Evolutionary conservation across 2,329 filamentous ascomycete species (phyloP).

Genomic region (Aureobasidium sp.): DNA sequence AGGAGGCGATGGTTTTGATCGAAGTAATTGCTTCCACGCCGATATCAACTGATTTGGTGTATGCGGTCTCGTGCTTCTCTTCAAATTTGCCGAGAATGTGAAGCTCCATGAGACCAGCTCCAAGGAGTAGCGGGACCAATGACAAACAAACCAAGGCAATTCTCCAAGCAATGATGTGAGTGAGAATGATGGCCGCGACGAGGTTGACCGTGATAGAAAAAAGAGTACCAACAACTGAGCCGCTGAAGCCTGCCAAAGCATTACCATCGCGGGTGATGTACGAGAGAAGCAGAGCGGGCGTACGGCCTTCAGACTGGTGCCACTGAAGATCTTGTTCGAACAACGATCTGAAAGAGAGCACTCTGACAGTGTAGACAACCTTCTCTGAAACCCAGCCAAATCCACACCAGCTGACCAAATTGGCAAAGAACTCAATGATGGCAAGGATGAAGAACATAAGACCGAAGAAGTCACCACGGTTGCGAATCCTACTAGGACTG

Average conservation of each 20-base stretch:
- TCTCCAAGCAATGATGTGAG: constrained; percentile 67
- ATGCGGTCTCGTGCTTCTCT: constrained; percentile 45
- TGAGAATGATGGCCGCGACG: constrained; percentile 58
- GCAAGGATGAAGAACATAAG: constrained; percentile 56
- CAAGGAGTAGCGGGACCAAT: constrained; percentile 60
- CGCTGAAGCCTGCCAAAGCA: constrained; percentile 60
- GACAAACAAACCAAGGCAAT: constrained; percentile 67
- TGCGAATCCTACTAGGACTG: constrained; percentile 41
- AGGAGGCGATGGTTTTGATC: constrained; percentile 46
- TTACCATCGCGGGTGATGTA: constrained; percentile 65
- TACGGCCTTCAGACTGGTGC: constrained; percentile 60
- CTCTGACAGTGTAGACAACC: constrained; percentile 55
- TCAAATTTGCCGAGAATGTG: constrained; percentile 55
- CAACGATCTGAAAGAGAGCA: constrained; percentile 58
- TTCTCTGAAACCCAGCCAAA: constrained; percentile 58
- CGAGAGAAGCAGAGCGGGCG: constrained; percentile 55
- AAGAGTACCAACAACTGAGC: constrained; percentile 62
- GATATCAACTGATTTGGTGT: constrained; percentile 45
- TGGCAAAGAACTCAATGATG: constrained; percentile 54
- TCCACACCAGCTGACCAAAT: constrained; percentile 51
- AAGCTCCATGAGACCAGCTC: constrained; percentile 63
- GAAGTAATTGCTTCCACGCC: constrained; percentile 46
- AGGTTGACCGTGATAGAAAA: constrained; percentile 64
- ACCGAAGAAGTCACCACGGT: constrained; percentile 47
- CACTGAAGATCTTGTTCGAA: constrained; percentile 62